A percentile compares a stretch with the other conserved stretches of the same genome.
Evolutionary conservation across 2,329 filamentous ascomycete species (phyloP).

Genomic region (Trichoderma sp.): DNA sequence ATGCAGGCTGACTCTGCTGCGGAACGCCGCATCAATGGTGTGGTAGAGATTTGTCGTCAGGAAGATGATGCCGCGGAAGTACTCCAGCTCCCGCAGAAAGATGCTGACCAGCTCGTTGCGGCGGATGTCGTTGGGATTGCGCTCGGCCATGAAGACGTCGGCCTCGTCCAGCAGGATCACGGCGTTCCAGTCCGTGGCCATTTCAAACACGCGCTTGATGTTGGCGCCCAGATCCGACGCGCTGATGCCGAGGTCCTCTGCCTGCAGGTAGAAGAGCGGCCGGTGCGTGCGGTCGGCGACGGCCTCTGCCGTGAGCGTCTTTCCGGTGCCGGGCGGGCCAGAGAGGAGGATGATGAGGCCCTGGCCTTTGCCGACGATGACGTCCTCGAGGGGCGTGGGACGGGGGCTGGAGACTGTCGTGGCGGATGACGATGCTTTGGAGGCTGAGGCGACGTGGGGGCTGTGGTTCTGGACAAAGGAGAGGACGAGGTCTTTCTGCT

Average conservation of each 20-base stretch:
- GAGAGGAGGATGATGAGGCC: constrained; percentile 50
- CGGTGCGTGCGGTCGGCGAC: constrained; percentile 46
- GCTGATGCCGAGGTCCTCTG: constrained; percentile 51
- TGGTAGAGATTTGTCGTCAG: constrained; percentile 47
- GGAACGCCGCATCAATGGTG: constrained; percentile 48
- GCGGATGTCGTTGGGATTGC: constrained; percentile 47
- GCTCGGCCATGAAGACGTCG: constrained; percentile 54
- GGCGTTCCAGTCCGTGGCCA: constrained; percentile 53
- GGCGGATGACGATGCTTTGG: constrained; percentile 19
- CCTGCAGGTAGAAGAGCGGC: constrained; percentile 49
- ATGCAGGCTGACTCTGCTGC: constrained; percentile 50
- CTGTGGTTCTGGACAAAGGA: constrained; percentile 51
- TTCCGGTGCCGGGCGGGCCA: constrained; percentile 50
- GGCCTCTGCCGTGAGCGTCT: constrained; percentile 48
- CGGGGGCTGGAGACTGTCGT: background rate
- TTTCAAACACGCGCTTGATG: constrained; percentile 49
- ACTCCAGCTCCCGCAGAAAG: constrained; percentile 50
- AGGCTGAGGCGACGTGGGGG: background rate
- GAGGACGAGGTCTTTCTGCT: constrained; percentile 50
- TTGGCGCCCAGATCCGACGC: constrained; percentile 49
- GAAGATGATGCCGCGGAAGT: constrained; percentile 49
- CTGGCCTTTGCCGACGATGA: constrained; percentile 47
- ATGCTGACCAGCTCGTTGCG: constrained; percentile 53
- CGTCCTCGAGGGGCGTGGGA: constrained; percentile 39
- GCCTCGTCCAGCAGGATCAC: constrained; percentile 56